Conservation (phyloP, 257 asterid species). For the Nicotiana tabacum region DNA sequence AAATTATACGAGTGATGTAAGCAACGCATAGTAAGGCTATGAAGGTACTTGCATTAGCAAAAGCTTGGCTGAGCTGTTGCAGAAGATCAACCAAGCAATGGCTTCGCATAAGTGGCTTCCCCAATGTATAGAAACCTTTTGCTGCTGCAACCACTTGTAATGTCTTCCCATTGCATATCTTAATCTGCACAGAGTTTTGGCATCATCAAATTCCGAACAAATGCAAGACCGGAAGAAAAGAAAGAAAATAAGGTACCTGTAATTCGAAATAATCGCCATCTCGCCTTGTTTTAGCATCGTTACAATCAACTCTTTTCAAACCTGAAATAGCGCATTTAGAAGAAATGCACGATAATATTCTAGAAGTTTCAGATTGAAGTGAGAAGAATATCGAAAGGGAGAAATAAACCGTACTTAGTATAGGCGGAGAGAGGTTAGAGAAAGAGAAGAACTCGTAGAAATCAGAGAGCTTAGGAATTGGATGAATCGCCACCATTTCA, state of each 20-base stretch:
- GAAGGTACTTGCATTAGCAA: conserved; percentile 64
- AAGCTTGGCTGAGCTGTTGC: conserved; percentile 98
- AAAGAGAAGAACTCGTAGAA: conserved; percentile 93
- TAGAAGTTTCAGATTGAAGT: not conserved
- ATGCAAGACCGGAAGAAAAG: not conserved
- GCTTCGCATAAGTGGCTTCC: conserved; percentile 68
- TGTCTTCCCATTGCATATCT: conserved; percentile 91
- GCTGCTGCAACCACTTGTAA: conserved; percentile 80
- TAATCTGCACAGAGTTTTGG: conserved; percentile 51
- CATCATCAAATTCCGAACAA: not conserved
- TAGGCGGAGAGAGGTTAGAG: conserved; percentile 79
- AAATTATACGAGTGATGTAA: not conserved
- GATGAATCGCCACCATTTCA: conserved; percentile 97
- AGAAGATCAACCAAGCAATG: conserved; percentile 96
- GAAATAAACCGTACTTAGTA: conserved; percentile 58
- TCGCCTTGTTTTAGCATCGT: conserved; percentile 45
- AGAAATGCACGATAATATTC: not conserved
- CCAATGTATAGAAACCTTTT: conserved; percentile 79
- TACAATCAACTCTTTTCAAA: conserved; percentile 51
- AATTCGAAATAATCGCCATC: conserved; percentile 80
- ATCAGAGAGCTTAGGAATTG: conserved; percentile 94
- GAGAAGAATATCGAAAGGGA: not conserved
- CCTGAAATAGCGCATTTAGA: conserved; percentile 30
- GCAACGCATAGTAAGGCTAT: not conserved
- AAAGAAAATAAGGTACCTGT: conserved; percentile 47